A percentile compares a stretch with the other conserved stretches of the same genome.
Conservation (phyloP, 2,329 filamentous ascomycete species). For the Claviceps monticola region DNA sequence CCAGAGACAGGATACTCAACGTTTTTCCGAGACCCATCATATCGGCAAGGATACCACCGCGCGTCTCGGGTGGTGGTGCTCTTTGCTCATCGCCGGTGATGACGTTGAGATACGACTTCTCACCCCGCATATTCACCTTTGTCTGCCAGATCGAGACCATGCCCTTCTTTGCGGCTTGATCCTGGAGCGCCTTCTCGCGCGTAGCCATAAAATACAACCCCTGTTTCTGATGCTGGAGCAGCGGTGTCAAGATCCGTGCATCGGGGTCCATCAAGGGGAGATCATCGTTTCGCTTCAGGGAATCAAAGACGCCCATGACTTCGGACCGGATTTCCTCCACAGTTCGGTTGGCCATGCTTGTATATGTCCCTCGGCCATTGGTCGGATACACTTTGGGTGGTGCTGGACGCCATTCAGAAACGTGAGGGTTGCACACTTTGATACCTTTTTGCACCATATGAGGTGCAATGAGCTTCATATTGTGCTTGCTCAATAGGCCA, state of each 20-base stretch:
- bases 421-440: slow-evolving; percentile 66
- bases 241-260: slow-evolving; percentile 44
- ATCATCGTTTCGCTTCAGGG: slow-evolving; percentile 60
- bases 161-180: slow-evolving; percentile 42
- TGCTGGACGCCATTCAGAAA: slow-evolving; percentile 31
- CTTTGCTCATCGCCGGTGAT: slow-evolving; percentile 60
- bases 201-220: slow-evolving; percentile 74
- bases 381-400: slow-evolving; percentile 20
- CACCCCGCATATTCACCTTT: slow-evolving; percentile 33
- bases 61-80: slow-evolving; percentile 48
- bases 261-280: slow-evolving; percentile 60
- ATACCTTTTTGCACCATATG: slow-evolving; percentile 53
- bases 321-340: slow-evolving; percentile 79
- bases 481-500: slow-evolving; percentile 45
- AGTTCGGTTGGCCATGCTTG: slow-evolving; percentile 39
- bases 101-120: slow-evolving; percentile 61
- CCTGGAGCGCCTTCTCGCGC: slow-evolving; percentile 55
- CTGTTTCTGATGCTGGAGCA: slow-evolving; percentile 82
- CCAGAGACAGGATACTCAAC: slow-evolving; percentile 68
- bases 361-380: slow-evolving; percentile 14
- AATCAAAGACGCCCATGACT: slow-evolving; percentile 78
- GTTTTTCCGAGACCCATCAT: slow-evolving; percentile 89
- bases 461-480: slow-evolving; percentile 54
- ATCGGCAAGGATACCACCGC: slow-evolving; percentile 65
- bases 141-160: slow-evolving; percentile 68